phyloP scores from a whole-genome alignment of 495 filamentous ascomycete species.

The Penicillium verhagenii region DNA sequence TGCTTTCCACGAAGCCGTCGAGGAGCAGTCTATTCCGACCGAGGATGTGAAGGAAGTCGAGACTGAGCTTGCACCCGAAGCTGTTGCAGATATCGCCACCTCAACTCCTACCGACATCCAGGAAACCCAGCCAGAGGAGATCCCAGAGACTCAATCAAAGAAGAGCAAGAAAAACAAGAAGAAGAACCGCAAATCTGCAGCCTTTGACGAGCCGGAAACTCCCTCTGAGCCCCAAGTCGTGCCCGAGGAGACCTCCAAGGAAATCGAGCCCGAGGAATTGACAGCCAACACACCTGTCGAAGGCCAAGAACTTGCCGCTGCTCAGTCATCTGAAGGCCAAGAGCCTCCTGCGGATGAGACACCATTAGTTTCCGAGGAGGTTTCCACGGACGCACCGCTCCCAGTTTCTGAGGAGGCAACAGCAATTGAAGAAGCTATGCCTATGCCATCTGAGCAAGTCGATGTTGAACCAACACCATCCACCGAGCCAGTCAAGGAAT shows the following conservation, averaged over 20 bases:
- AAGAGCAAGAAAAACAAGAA: constrained; percentile 37
- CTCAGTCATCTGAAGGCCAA: constrained; percentile 9
- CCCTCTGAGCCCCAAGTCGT: constrained; percentile 16
- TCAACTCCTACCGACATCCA: constrained; percentile 2
- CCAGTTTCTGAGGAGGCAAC: constrained; percentile 3
- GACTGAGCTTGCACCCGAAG: constrained; percentile 7
- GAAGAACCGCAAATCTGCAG: constrained; percentile 33
- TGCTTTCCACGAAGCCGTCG: constrained; percentile 25
- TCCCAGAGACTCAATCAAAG: constrained; percentile 16
- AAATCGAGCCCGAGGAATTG: constrained; percentile 15
- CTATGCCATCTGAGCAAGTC: not conserved
- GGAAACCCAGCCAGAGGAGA: constrained; percentile 16
- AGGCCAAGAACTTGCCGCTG: constrained; percentile 24
- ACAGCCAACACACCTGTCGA: constrained; percentile 12
- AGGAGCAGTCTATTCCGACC: constrained; percentile 12
- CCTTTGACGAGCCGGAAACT: constrained; percentile 22
- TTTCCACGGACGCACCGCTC: not conserved
- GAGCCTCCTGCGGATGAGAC: not conserved
- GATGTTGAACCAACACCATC: not conserved
- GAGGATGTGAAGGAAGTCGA: constrained; percentile 5
- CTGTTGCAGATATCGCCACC: not conserved
- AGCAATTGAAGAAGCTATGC: not conserved
- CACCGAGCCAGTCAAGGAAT: not conserved
- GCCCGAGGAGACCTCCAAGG: constrained; percentile 5
- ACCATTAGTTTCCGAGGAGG: not conserved